Conservation (phyloP, 2,329 filamentous ascomycete genomes). For the Fusarium hostae region DNA sequence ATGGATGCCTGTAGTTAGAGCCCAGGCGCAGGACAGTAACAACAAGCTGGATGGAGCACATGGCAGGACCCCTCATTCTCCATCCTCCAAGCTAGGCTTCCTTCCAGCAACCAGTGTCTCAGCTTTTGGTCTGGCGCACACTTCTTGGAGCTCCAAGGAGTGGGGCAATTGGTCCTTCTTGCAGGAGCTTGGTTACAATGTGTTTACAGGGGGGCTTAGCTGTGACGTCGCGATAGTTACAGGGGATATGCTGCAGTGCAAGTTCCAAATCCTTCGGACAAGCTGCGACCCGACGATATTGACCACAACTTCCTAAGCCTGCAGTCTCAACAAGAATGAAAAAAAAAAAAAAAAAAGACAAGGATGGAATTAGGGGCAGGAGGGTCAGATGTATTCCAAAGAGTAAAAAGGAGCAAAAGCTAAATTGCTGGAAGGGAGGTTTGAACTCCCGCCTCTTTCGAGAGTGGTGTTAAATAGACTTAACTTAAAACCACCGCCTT, state of each 20-base stretch:
- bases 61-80: slow-evolving; percentile 36
- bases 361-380: not conserved
- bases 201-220: slow-evolving; percentile 1
- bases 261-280: slow-evolving; percentile 2
- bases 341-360: not conserved
- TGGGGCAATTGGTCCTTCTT: slow-evolving; percentile 15
- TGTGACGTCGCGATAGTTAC: slow-evolving; percentile 25
- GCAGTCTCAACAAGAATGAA: not conserved
- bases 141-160: slow-evolving; percentile 6
- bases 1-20: slow-evolving; percentile 5
- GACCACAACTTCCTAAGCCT: not conserved
- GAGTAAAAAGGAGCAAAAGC: not conserved
- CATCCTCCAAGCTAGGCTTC: slow-evolving; percentile 4
- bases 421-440: not conserved
- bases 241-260: not conserved
- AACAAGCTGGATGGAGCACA: not conserved
- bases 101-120: slow-evolving; percentile 20
- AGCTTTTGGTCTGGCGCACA: slow-evolving; percentile 37
- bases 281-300: not conserved
- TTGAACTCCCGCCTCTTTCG: slow-evolving; percentile 11
- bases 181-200: not conserved
- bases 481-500: slow-evolving; percentile 13
- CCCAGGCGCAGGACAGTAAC: not conserved
- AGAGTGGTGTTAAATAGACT: not conserved
- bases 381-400: not conserved